Conservation (phyloP, 83 land plant genomes). For the Picea mariana region DNA sequence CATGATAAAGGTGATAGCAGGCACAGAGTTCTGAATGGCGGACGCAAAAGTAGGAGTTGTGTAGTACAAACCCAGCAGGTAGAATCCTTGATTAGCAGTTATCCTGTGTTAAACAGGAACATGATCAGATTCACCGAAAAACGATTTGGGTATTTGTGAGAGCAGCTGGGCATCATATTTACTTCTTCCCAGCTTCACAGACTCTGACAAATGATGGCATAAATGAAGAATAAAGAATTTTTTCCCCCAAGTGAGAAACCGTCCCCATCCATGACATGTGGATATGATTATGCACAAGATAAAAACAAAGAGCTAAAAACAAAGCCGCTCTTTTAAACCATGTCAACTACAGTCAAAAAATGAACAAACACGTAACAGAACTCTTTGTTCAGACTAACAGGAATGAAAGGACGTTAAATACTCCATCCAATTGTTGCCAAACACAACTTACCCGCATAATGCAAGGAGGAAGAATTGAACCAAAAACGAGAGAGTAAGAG, state of each 20-base stretch:
- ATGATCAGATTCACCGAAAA: too few relatives aligned
- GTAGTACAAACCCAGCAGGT: constrained; percentile 70
- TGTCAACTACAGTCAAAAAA: too few relatives aligned
- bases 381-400: too few relatives aligned
- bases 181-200: too few relatives aligned
- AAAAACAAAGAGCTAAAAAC: not conserved
- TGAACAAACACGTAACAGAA: too few relatives aligned
- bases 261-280: too few relatives aligned
- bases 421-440: not conserved
- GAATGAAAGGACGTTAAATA: too few relatives aligned
- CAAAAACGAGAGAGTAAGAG: constrained; percentile 41
- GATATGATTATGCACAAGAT: not conserved
- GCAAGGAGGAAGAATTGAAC: constrained; percentile 83
- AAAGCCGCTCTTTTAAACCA: not conserved
- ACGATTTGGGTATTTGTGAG: too few relatives aligned
- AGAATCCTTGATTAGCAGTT: constrained; percentile 82
- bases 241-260: too few relatives aligned
- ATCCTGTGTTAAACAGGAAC: constrained; percentile 32
- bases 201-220: too few relatives aligned
- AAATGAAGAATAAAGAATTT: too few relatives aligned
- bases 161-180: too few relatives aligned
- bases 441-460: constrained; percentile 48
- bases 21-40: constrained; percentile 83
- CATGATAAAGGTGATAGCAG: constrained; percentile 83
- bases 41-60: constrained; percentile 87